Conservation (phyloP, 345 rosid genomes). For the Camelina neglecta region DNA sequence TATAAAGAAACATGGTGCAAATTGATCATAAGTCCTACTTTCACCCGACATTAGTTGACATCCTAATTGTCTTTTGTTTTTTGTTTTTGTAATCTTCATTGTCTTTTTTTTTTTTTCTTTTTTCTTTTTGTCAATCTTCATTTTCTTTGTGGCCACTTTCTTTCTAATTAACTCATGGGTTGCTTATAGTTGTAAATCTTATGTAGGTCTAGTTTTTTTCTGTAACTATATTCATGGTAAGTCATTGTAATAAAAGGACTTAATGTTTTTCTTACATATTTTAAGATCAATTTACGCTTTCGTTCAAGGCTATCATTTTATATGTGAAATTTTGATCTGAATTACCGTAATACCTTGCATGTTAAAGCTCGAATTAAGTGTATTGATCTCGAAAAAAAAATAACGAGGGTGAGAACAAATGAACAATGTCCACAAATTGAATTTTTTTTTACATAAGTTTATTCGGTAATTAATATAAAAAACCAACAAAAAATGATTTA, state of each 20-base stretch:
- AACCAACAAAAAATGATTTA: neutral
- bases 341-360: neutral
- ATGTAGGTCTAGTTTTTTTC: too few species aligned
- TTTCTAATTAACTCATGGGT: neutral
- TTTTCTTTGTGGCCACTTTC: neutral
- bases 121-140: too few species aligned
- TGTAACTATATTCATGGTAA: too few species aligned
- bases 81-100: neutral
- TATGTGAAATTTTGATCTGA: too few species aligned
- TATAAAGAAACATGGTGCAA: neutral
- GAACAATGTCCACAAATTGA: neutral
- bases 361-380: neutral
- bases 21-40: slow-evolving; percentile 7
- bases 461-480: neutral
- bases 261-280: too few species aligned
- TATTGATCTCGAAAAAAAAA: neutral
- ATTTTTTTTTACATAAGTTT: neutral
- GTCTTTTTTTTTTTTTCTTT: neutral
- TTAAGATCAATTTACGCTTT: too few species aligned
- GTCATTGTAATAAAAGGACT: too few species aligned
- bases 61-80: neutral
- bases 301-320: too few species aligned
- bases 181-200: neutral
- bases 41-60: neutral
- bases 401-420: neutral